A percentile compares a stretch with the other conserved stretches of the same genome.
Conservation (phyloP, 495 filamentous ascomycete species). For the Amorphotheca resinae region DNA sequence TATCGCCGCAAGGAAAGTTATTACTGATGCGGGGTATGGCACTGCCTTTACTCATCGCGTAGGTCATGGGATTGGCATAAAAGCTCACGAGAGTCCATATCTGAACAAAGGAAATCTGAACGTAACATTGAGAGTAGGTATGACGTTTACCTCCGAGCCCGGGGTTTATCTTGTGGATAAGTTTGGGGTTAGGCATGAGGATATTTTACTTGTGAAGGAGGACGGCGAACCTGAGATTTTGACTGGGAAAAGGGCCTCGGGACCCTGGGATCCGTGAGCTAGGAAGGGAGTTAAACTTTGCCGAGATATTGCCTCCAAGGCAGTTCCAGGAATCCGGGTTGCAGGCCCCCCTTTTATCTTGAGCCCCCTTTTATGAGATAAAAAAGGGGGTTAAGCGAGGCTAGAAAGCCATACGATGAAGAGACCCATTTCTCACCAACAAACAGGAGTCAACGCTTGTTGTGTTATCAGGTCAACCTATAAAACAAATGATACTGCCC, state of each 20-base stretch:
- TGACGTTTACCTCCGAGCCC: conserved; percentile 44
- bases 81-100: conserved; percentile 38
- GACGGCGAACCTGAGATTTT: conserved; percentile 33
- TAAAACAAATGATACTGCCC: too few species aligned
- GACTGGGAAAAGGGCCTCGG: conserved; percentile 30
- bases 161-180: conserved; percentile 39
- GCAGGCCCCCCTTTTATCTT: too few species aligned
- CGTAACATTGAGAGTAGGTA: conserved; percentile 31
- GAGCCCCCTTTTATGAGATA: too few species aligned
- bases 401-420: too few species aligned
- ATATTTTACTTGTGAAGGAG: conserved; percentile 36
- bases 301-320: too few species aligned
- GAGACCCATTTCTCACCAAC: too few species aligned
- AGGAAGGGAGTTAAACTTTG: too few species aligned
- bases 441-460: too few species aligned
- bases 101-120: conserved; percentile 40
- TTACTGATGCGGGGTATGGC: conserved; percentile 37
- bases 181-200: conserved; percentile 44
- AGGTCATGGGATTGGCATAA: conserved; percentile 46
- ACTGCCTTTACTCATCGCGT: conserved; percentile 42
- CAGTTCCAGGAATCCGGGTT: too few species aligned
- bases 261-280: conserved; percentile 36
- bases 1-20: conserved; percentile 39
- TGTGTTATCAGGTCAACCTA: too few species aligned
- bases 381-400: too few species aligned